Evolutionary conservation across 495 filamentous ascomycete species (phyloP), one percentile per base, ranked within the genome.

Genomic region (Bathelium albidoporum): DNA sequence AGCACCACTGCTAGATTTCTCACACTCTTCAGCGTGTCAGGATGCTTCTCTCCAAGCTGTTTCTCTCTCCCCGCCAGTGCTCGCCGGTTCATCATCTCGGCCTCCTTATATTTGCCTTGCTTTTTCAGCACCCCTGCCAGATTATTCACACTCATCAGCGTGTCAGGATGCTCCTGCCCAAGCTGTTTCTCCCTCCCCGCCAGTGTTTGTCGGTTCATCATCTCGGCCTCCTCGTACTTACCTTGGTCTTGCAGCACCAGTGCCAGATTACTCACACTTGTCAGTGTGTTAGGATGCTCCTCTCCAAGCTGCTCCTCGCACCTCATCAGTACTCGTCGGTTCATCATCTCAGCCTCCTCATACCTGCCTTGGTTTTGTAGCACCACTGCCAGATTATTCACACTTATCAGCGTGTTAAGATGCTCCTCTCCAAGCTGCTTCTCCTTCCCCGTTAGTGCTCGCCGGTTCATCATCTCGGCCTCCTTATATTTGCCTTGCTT

Each of bases 181-280:
- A 39, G 34, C 34, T 39, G 34, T 14, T 39, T 39, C 34, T 39
- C 34, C 14, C 34, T 39, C 34, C 14, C 5, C 18, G 68, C 64
- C 22, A 78, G 64, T 1, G 62, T 59, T 18, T 62, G 62, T 28
- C 62, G 69, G 49, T 69, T 59, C n/a, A 73, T 32, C 26, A 28
- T 22, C 39, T 76, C 75, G 0, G 77, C 75, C 29, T 78, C 75
- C 52, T 72, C 36, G 58, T 73, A 75, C 26, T 72, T 70, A 10
- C 72, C 72, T 26, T 71, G 66, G 16, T 60, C 32, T 16, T 64
- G 20, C 7, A 74, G 65, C 22, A 72, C 18, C 5, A 65, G 55
- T 12, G 68, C 72, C 39, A 72, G 68, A 44, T 58, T 71, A 43
- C 65, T 39, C 34, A 39, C 14, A 39, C 34, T 39, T 14, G 34